Conservation (phyloP, 257 asterid genomes). For the Haberlea rhodopensis region DNA sequence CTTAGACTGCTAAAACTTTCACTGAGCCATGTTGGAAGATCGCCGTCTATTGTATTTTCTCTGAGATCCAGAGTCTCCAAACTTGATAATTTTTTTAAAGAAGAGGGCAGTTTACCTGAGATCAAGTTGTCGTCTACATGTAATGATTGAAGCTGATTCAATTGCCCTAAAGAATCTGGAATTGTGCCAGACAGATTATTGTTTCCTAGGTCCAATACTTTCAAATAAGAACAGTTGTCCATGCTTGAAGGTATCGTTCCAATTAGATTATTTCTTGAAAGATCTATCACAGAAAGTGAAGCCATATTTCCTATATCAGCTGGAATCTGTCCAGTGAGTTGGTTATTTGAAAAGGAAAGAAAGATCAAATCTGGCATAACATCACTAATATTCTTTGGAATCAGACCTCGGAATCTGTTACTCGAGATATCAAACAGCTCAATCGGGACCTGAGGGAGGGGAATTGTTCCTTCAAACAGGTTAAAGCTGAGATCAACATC, state of each 20-base stretch:
- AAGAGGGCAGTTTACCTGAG: constrained; percentile 38
- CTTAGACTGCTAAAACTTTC: constrained; percentile 34
- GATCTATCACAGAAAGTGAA: constrained; percentile 37
- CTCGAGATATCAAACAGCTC: constrained; percentile 51
- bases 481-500: constrained; percentile 51
- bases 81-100: constrained; percentile 37
- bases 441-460: constrained; percentile 37
- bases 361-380: constrained; percentile 42
- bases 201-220: constrained; percentile 40
- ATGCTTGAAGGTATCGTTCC: constrained; percentile 49
- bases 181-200: constrained; percentile 42
- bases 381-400: constrained; percentile 41
- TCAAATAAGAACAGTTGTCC: constrained; percentile 35
- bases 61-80: constrained; percentile 54
- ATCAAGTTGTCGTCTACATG: constrained; percentile 45
- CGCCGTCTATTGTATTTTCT: constrained; percentile 35
- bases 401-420: constrained; percentile 42
- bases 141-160: constrained; percentile 39
- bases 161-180: constrained; percentile 41
- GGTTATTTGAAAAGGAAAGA: constrained; percentile 43
- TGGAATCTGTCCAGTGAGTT: constrained; percentile 44
- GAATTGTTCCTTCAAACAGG: constrained; percentile 41
- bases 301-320: constrained; percentile 40
- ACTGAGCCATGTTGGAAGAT: constrained; percentile 40
- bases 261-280: constrained; percentile 39